Conservation (phyloP, 352 stramenopile genomes). For the Globisporangium acanthophoron region DNA sequence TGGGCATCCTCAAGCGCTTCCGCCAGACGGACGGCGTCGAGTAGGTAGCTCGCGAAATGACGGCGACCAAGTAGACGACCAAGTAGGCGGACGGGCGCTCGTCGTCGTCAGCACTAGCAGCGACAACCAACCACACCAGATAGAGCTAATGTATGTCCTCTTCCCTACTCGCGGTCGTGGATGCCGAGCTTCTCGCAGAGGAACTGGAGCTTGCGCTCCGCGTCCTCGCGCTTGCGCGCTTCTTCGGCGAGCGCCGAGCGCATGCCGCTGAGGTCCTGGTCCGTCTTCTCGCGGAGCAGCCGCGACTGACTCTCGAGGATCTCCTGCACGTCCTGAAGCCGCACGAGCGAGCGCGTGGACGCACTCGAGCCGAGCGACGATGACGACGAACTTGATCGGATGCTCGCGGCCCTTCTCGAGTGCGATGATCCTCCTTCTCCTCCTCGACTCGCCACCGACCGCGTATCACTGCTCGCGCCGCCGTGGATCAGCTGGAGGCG, state of each 20-base stretch:
- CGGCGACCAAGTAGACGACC: not conserved
- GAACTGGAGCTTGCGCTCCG: conserved; percentile 34
- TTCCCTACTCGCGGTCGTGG: conserved; percentile 1
- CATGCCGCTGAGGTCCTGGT: conserved; percentile 23
- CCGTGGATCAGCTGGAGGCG: not conserved
- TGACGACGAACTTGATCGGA: conserved; percentile 2
- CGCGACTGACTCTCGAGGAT: conserved; percentile 31
- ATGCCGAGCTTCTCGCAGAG: conserved; percentile 40
- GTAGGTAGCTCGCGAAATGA: conserved; percentile 18
- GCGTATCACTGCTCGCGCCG: not conserved
- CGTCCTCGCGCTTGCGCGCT: conserved; percentile 27
- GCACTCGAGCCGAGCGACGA: conserved; percentile 13
- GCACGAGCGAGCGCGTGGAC: conserved; percentile 22
- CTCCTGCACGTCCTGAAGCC: conserved; percentile 30
- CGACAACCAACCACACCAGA: not conserved
- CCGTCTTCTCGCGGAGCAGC: conserved; percentile 22
- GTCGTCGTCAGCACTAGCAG: not conserved
- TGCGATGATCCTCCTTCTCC: not conserved
- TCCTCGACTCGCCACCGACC: conserved; percentile 1
- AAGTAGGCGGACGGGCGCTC: not conserved
- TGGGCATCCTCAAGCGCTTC: conserved; percentile 88
- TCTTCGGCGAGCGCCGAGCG: conserved; percentile 24
- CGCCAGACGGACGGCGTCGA: conserved; percentile 72
- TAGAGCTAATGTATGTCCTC: conserved; percentile 2
- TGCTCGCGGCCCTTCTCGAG: conserved; percentile 8